Conservation (phyloP, 1,284 basidiomycete species). For the Rhizoctonia solani region DNA sequence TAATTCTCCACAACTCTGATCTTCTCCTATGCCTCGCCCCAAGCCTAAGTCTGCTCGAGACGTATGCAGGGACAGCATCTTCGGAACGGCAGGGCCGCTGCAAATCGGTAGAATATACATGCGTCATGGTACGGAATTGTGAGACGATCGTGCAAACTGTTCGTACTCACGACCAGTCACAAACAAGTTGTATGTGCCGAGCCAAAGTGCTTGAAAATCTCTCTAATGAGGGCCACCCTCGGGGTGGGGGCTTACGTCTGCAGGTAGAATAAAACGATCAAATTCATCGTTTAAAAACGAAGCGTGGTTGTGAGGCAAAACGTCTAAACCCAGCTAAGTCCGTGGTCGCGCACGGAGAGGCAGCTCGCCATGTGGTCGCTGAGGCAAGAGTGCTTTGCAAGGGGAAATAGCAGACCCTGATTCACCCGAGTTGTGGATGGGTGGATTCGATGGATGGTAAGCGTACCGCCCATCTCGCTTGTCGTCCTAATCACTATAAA, state of each 20-base stretch:
- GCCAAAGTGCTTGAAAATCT: neutral
- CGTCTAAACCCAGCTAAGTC: neutral
- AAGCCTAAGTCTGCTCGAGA: neutral
- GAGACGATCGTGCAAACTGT: no score
- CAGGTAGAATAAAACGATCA: neutral
- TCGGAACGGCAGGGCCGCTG: no score
- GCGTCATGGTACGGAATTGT: no score
- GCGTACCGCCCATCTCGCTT: no score
- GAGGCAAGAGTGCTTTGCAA: neutral
- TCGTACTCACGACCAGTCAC: no score
- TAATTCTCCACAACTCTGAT: no score
- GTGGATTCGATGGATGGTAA: no score
- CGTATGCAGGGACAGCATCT: neutral
- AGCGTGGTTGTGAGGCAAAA: conserved; percentile 29
- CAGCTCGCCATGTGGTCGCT: conserved; percentile 16
- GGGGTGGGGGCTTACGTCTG: conserved; percentile 4
- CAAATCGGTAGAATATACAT: no score
- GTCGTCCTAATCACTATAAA: no score
- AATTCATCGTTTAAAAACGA: neutral
- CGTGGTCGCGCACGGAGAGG: conserved; percentile 3
- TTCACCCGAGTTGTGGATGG: neutral
- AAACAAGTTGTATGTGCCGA: neutral
- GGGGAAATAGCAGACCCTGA: conserved; percentile 9
- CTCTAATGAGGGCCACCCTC: neutral
- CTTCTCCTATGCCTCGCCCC: no score